Base-by-base conservation (phyloP, 768 basidiomycete genomes). In the Russula lepida region DNA sequence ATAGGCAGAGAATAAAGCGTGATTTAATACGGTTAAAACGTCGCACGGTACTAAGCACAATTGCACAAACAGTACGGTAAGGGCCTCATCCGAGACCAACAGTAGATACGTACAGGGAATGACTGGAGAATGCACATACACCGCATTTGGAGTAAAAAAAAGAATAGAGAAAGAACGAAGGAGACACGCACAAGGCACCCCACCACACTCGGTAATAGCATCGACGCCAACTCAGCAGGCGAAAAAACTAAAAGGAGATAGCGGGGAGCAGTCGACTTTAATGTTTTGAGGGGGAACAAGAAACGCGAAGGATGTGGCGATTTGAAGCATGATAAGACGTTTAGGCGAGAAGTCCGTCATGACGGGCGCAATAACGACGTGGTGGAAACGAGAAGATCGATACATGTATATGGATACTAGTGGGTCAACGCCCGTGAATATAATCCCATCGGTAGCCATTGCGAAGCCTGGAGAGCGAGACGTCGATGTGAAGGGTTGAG, bases 341-440 rank as follows among this genome's bases (percentile, higher is more conserved):
- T 58, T 57, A 48, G 37, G 61, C 33, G 44, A 43, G 37, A 58
- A 35, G 61, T 62, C 55, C 61, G 30, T 58, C 25, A 49, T 57
- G 61, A 62, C 56, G 23, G 30, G 51, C 32, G 61, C 61, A 54
- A 58, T 58, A 62, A 62, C 46, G 61, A 54, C 56, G 61, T 43
- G 51, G 61, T 48, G 60, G 46, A 56, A 58, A 58, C 41, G 56
- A 63, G 59, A 66, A 57, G 65, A 49, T 44, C 62, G 44, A 56
- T 66, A 66, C 64, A 66, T 60, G 65, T 65, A 65, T 51, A 64
- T 57, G 54, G 48, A 65, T 60, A 66, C 64, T 65, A 65, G 59
- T 58, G 65, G 65, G 63, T 7, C 49, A 62, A 56, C 35, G 51
- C 64, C 63, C 64, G 65, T 65, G 65, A 66, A 65, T 64, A 66